Percentiles rank a stretch among this genome's conserved stretches.
These are phyloP conservation scores for Penicillium sp. DNA, from an alignment of 2,329 filamentous ascomycete species.

Conservation along the genomic window DNA sequence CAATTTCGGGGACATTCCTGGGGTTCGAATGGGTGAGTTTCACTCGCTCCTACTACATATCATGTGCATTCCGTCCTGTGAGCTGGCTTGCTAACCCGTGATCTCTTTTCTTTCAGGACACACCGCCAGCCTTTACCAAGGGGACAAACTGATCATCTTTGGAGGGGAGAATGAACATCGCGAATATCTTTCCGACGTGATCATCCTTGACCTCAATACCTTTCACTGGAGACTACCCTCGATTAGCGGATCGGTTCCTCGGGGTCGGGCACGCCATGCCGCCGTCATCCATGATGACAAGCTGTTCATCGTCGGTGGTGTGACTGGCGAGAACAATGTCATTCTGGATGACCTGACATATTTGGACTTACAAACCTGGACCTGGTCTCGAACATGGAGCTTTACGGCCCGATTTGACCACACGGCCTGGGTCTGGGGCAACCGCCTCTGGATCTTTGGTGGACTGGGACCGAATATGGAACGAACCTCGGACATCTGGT, in stretches of 20 bases:
- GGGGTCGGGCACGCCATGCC: slow-evolving; percentile 88
- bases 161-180: slow-evolving; percentile 98
- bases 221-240: slow-evolving; percentile 94
- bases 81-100: slow-evolving; percentile 1
- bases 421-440: slow-evolving; percentile 88
- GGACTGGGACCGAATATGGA: slow-evolving; percentile 96
- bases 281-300: slow-evolving; percentile 96
- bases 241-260: slow-evolving; percentile 79
- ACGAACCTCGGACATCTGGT: slow-evolving; percentile 94
- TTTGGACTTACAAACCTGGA: slow-evolving; percentile 94
- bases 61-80: slow-evolving; percentile 24
- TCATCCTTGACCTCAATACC: slow-evolving; percentile 92
- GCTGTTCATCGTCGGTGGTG: slow-evolving; percentile 92
- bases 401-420: slow-evolving; percentile 96
- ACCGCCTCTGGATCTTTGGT: slow-evolving; percentile 94
- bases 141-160: slow-evolving; percentile 93
- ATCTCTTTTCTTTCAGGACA: slow-evolving; percentile 62
- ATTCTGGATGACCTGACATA: slow-evolving; percentile 97
- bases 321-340: slow-evolving; percentile 87
- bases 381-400: slow-evolving; percentile 94
- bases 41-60: neutral
- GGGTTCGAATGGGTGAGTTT: slow-evolving; percentile 83
- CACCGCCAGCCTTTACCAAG: slow-evolving; percentile 90
- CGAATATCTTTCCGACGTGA: slow-evolving; percentile 91
- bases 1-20: slow-evolving; percentile 97